phyloP scores from a whole-genome alignment of 2,329 filamentous ascomycete species.

The Bisporella sp. region DNA sequence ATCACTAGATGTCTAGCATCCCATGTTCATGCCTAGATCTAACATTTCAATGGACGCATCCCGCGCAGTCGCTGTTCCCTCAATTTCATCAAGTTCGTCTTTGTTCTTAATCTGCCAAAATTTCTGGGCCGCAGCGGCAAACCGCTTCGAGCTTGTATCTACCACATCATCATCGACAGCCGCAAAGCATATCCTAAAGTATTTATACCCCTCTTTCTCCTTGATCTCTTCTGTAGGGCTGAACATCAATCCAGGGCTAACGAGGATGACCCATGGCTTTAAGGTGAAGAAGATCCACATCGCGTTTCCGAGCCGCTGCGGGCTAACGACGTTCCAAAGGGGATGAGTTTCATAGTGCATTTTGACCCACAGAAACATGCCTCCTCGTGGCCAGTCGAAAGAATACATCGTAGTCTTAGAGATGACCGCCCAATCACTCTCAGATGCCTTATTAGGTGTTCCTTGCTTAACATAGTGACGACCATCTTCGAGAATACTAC shows the following conservation, averaged over 20 bases:
- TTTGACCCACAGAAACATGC: slow-evolving; percentile 88
- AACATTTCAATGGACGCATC: not conserved
- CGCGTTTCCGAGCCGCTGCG: slow-evolving; percentile 51
- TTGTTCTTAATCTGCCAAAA: slow-evolving; percentile 74
- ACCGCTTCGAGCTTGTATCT: slow-evolving; percentile 50
- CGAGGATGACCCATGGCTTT: slow-evolving; percentile 63
- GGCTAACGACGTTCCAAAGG: slow-evolving; percentile 48
- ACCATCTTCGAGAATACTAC: slow-evolving; percentile 61
- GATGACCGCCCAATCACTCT: slow-evolving; percentile 66
- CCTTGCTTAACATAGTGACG: slow-evolving; percentile 58
- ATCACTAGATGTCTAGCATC: not conserved
- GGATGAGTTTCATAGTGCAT: slow-evolving; percentile 69
- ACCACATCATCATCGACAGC: slow-evolving; percentile 70
- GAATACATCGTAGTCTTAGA: slow-evolving; percentile 67
- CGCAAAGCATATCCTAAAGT: slow-evolving; percentile 76
- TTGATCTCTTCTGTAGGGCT: slow-evolving; percentile 55
- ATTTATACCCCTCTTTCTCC: slow-evolving; percentile 57
- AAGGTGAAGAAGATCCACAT: slow-evolving; percentile 66
- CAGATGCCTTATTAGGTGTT: slow-evolving; percentile 44
- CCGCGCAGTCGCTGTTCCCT: not conserved
- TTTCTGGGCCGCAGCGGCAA: slow-evolving; percentile 60
- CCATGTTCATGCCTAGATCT: not conserved
- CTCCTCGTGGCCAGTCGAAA: slow-evolving; percentile 74
- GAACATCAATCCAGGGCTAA: slow-evolving; percentile 68
- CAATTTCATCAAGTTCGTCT: slow-evolving; percentile 42